Evolutionary conservation across 2,329 filamentous ascomycete species (phyloP).

Genomic region (Paracoccidioides brasiliensis): DNA sequence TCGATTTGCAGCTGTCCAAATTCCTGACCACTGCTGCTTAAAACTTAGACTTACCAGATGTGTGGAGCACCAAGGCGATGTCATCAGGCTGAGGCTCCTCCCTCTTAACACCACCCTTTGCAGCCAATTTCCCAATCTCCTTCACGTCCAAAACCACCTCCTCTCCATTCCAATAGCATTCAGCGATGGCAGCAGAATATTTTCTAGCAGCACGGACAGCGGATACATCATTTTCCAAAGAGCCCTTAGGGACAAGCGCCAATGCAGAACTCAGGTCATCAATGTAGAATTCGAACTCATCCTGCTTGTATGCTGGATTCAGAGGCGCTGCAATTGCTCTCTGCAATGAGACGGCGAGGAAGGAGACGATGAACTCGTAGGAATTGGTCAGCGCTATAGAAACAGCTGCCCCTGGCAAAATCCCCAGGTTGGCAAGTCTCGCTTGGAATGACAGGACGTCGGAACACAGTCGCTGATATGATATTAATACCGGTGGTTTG

Average conservation of each 20-base stretch:
- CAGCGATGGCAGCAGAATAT: constrained; percentile 72
- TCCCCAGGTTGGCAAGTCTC: constrained; percentile 63
- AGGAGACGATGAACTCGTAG: constrained; percentile 78
- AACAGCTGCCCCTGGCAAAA: constrained; percentile 55
- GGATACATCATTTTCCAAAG: constrained; percentile 51
- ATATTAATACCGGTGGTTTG: constrained; percentile 51
- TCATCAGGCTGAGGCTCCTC: constrained; percentile 57
- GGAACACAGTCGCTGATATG: constrained; percentile 52
- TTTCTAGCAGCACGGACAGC: constrained; percentile 65
- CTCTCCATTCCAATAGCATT: constrained; percentile 64
- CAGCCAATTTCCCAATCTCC: constrained; percentile 53
- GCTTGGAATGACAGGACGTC: constrained; percentile 61
- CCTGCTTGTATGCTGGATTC: constrained; percentile 78
- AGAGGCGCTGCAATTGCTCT: constrained; percentile 73
- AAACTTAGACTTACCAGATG: constrained; percentile 33
- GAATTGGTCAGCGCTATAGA: constrained; percentile 76
- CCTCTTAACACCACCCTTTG: constrained; percentile 36
- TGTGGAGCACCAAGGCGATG: constrained; percentile 69
- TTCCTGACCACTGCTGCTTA: not conserved
- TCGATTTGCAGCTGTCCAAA: not conserved
- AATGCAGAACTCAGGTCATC: constrained; percentile 71
- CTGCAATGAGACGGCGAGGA: constrained; percentile 76
- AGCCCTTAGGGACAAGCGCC: constrained; percentile 60
- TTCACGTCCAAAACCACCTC: constrained; percentile 69
- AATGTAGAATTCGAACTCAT: constrained; percentile 86